These are phyloP conservation scores for Sphenostylis stenocarpa DNA, from an alignment of 306 rosid species.

Conservation along the genomic window DNA sequence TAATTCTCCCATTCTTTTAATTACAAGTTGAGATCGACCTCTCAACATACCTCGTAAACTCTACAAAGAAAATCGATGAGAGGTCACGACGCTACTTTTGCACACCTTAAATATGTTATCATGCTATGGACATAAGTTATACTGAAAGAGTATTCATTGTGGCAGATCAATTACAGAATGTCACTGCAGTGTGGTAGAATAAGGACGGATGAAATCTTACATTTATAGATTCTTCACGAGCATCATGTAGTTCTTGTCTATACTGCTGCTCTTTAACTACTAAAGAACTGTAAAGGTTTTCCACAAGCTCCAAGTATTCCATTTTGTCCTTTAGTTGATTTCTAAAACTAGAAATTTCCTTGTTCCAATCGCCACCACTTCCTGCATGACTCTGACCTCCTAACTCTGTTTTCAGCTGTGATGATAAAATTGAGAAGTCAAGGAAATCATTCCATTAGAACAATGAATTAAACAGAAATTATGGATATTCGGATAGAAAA, in stretches of 20 bases:
- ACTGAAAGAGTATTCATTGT: background rate
- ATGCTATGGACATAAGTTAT: background rate
- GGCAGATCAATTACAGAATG: background rate
- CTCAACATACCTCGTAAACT: slow-evolving; percentile 22
- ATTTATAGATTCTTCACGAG: slow-evolving; percentile 34
- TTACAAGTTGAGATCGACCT: slow-evolving; percentile 33
- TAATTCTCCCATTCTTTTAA: slow-evolving; percentile 38
- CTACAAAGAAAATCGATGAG: slow-evolving; percentile 9
- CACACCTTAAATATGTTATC: background rate
- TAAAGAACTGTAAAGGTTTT: slow-evolving; percentile 11
- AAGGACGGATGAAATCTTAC: slow-evolving; percentile 18
- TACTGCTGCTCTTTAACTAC: slow-evolving; percentile 27
- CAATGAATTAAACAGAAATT: background rate
- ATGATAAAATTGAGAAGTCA: slow-evolving; percentile 3
- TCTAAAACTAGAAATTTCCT: slow-evolving; percentile 20
- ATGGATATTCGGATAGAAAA: background rate
- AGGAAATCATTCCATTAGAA: background rate
- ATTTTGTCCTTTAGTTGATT: slow-evolving; percentile 33
- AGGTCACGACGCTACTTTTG: background rate
- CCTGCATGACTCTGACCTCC: background rate
- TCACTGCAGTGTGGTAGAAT: background rate
- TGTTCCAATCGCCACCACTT: slow-evolving; percentile 9
- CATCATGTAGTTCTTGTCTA: slow-evolving; percentile 33
- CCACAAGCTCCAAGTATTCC: slow-evolving; percentile 26
- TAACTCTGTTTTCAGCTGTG: slow-evolving; percentile 26